Evolutionary conservation across 2,329 filamentous ascomycete species (phyloP), one percentile per base, ranked within the genome.

Genomic region (Colletotrichum sp.): DNA sequence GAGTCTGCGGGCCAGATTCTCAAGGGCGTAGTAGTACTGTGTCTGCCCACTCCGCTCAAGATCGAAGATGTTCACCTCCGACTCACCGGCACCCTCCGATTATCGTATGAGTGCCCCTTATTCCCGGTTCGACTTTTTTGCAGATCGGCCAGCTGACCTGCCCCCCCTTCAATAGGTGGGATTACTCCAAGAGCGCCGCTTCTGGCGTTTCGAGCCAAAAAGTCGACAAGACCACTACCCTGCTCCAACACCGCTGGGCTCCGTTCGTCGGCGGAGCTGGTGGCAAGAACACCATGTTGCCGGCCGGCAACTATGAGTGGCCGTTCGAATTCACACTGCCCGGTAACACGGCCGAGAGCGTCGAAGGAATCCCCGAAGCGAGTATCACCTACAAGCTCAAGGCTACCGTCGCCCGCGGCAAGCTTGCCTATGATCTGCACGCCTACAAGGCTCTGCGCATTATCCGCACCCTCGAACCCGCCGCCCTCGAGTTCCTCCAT

Each of bases 351-450:
- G 91, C 95, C 22, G 97, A 98, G 89, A 98, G 95, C 81, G 91
- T 99, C 55, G 97, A 98, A 85, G 97, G 97, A 5, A 88, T 98
- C 72, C 90, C 91, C 71, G 95, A 97, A 79, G 96, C 94, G 18
- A 96, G 94, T 85, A 93, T 98, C 76, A 94, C 95, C 64, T 99
- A 98, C 86, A 93, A 94, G 78, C 89, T 99, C 81, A 98, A 98
- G 85, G 97, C 96, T 3, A 96, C 95, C 67, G 93, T 98, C 66
- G 94, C 94, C 61, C 89, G 96, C 75, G 95, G 96, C 77, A 97
- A 97, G 87, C 93, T 98, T 80, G 93, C 94, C 80, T 96, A 97
- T 87, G 96, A 98, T 82, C 88, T 98, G 66, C 92, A 94, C 79
- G 91, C 95, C 39, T 93, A 93, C 83, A 96, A 96, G 84, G 93